These are phyloP conservation scores for Phlebopus sp. DNA, from an alignment of 1,284 basidiomycete genomes.

Conservation along the genomic window DNA sequence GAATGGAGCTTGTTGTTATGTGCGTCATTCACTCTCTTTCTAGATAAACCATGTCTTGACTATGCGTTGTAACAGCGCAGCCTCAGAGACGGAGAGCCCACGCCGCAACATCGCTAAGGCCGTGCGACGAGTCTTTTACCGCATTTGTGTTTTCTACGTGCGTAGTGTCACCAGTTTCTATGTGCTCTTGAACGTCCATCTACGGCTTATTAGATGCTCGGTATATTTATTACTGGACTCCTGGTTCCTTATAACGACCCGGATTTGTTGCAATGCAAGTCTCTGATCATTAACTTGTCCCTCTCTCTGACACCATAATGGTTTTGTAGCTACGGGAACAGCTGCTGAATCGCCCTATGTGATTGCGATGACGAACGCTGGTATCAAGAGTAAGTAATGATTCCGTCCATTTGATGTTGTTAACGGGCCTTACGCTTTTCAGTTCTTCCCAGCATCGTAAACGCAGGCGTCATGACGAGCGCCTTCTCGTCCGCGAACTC, in stretches of 20 bases:
- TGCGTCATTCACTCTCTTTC: not conserved
- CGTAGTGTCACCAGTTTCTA: not conserved
- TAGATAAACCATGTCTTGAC: not conserved
- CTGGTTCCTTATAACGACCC: slow-evolving; percentile 66
- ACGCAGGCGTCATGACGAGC: slow-evolving; percentile 61
- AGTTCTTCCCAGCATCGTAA: slow-evolving; percentile 63
- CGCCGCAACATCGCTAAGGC: slow-evolving; percentile 15
- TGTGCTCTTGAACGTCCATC: not conserved
- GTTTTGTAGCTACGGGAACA: slow-evolving; percentile 38
- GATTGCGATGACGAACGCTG: slow-evolving; percentile 62
- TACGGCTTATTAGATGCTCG: slow-evolving; percentile 7
- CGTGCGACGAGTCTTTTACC: slow-evolving; percentile 15
- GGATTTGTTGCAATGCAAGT: slow-evolving; percentile 39
- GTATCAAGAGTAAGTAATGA: slow-evolving; percentile 45
- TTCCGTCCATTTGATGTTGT: not conserved
- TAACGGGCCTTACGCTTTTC: slow-evolving; percentile 40
- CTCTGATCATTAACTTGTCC: slow-evolving; percentile 4
- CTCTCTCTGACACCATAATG: too few relatives aligned
- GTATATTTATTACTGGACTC: slow-evolving; percentile 40
- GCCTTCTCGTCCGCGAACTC: slow-evolving; percentile 79
- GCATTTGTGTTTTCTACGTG: slow-evolving; percentile 15
- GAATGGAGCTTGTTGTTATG: slow-evolving; percentile 16
- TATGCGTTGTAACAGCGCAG: slow-evolving; percentile 5
- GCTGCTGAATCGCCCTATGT: slow-evolving; percentile 68
- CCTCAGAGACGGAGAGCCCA: slow-evolving; percentile 14